Evolutionary conservation across 352 stramenopile species (phyloP), one percentile per base, ranked within the genome.

Genomic region (Globisporangium rhizosaccharum): DNA sequence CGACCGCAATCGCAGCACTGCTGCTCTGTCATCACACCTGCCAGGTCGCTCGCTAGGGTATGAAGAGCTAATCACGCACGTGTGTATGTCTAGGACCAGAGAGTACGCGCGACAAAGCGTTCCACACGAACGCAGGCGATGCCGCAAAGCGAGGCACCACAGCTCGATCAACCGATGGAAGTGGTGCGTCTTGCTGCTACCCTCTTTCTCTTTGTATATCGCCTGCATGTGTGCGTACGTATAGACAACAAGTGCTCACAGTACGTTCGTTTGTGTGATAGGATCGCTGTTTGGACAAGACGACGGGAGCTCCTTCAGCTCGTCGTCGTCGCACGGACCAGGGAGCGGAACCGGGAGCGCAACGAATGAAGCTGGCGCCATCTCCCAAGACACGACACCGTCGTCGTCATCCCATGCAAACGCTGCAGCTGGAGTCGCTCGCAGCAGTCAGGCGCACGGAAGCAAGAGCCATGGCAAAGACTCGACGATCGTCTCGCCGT

Each of bases 271-370:
- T 36, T 30, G 18, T 44, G 18, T 28, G 15, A 30, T 20, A 63
- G 57, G 33, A 49, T 59, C 59, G 51, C 45, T 59, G 44, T 25
- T 51, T 28, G 59, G 37, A n/a, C 28, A 28, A 12, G 25, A 45
- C 33, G 33, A 59, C 11, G 37, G 23, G 2, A 11, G 28, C 44
- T 50, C 26, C 2, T 58, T 42, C 36, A 39, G 51, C 17, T 59
- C 58, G 20, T 33, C 45, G 51, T 49, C 51, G 18, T 33, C 28
- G 23, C 49, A 49, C 3, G 41, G 41, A 26, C 42, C 51, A 2
- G 28, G 36, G 23, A 63, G 50, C 14, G 30, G 50, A 20, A 53
- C 57, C 8, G 57, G 49, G 18, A 57, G 49, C 6, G 26, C 8
- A 15, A 28, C 17, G 1, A 36, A 1, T 18, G 42, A 56, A 39